phyloP scores from a whole-genome alignment of 768 basidiomycete species.

The Tephrocybe sp. region DNA sequence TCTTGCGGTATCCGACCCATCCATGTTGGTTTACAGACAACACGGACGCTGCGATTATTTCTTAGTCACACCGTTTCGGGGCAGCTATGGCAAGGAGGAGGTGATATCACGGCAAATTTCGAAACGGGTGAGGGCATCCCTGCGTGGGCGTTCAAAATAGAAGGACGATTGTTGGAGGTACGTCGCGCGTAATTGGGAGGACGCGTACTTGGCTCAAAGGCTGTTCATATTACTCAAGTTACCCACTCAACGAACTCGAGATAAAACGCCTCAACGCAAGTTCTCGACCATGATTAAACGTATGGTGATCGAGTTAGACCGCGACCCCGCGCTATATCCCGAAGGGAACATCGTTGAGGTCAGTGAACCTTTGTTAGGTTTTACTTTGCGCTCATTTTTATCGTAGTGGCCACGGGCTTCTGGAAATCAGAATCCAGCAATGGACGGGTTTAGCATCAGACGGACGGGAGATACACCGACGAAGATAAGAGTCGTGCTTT shows the following conservation, averaged over 20 bases:
- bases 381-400: not conserved
- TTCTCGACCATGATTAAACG: slow-evolving; percentile 85
- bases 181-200: slow-evolving; percentile 19
- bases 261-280: slow-evolving; percentile 63
- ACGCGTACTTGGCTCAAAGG: slow-evolving; percentile 2
- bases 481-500: slow-evolving; percentile 78
- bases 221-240: slow-evolving; percentile 30
- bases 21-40: slow-evolving; percentile 48
- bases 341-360: slow-evolving; percentile 93
- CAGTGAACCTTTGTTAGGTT: slow-evolving; percentile 14
- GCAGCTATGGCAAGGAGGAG: slow-evolving; percentile 79
- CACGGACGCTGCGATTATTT: slow-evolving; percentile 81
- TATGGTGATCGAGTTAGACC: slow-evolving; percentile 84
- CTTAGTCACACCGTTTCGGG: slow-evolving; percentile 84
- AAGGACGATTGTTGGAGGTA: slow-evolving; percentile 84
- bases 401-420: slow-evolving; percentile 61
- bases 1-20: slow-evolving; percentile 11
- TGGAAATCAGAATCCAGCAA: slow-evolving; percentile 51
- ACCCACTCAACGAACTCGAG: slow-evolving; percentile 59
- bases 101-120: slow-evolving; percentile 47
- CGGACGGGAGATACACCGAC: slow-evolving; percentile 79
- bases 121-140: slow-evolving; percentile 89
- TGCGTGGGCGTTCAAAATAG: slow-evolving; percentile 84
- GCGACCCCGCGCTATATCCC: slow-evolving; percentile 75
- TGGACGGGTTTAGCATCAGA: slow-evolving; percentile 86